Evolutionary conservation across 306 rosid species (phyloP).

Genomic region (Prunus armeniaca): DNA sequence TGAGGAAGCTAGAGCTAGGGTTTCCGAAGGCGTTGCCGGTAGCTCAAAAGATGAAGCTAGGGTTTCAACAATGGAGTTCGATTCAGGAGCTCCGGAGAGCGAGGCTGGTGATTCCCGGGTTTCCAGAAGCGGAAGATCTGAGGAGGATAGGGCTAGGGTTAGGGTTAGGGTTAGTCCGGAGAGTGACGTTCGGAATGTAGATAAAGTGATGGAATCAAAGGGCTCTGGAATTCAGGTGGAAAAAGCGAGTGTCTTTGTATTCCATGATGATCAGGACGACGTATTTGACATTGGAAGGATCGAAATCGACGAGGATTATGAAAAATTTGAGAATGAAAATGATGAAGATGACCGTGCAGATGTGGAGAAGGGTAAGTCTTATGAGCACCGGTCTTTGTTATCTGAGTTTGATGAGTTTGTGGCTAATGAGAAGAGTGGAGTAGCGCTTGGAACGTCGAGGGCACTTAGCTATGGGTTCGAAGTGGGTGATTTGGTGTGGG

Average conservation of each 20-base stretch:
- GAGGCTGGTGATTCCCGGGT: constrained; percentile 28
- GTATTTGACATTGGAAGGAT: constrained; percentile 14
- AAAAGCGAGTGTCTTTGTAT: constrained; percentile 22
- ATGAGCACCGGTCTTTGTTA: constrained; percentile 48
- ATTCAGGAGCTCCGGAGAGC: constrained; percentile 34
- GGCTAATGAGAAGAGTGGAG: constrained; percentile 61
- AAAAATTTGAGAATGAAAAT: constrained; percentile 12
- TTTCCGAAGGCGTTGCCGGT: constrained; percentile 21
- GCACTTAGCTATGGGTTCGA: constrained; percentile 66
- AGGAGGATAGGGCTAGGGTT: constrained; percentile 28
- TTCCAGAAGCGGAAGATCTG: constrained; percentile 36
- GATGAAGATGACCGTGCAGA: constrained; percentile 20
- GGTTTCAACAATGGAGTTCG: constrained; percentile 41
- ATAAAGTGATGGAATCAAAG: constrained; percentile 21
- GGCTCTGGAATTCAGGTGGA: constrained; percentile 18
- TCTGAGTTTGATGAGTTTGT: constrained; percentile 77
- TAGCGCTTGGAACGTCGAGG: constrained; percentile 46
- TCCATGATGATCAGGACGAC: constrained; percentile 6
- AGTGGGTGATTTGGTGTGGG: constrained; percentile 95
- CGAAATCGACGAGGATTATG: constrained; percentile 7
- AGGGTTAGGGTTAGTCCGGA: constrained; percentile 44
- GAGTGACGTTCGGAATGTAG: constrained; percentile 22
- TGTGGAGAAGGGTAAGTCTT: constrained; percentile 22
- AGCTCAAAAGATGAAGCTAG: constrained; percentile 34
- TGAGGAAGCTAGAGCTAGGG: constrained; percentile 18